Percentiles rank a stretch among this genome's conserved stretches.
Evolutionary conservation across 257 asterid species (phyloP).

Genomic region (Forsythia suspensa): DNA sequence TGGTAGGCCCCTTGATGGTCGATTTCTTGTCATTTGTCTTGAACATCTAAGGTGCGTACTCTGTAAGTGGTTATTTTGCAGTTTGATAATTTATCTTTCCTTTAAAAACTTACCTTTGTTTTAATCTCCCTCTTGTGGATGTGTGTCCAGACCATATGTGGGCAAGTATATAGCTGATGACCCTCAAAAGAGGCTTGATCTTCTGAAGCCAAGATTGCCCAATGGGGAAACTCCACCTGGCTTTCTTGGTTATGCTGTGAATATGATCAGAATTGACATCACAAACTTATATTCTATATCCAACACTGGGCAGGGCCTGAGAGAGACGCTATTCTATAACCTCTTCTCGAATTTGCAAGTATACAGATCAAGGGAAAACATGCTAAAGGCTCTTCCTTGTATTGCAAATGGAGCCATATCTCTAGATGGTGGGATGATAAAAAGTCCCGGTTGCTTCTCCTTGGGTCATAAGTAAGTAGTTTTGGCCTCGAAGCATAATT

Average conservation of each 20-base stretch:
- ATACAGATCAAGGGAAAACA: conserved; percentile 74
- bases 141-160: conserved; percentile 56
- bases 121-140: conserved; percentile 18
- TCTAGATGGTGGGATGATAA: conserved; percentile 83
- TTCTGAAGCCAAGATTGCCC: conserved; percentile 58
- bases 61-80: conserved; percentile 8
- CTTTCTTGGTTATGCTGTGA: conserved; percentile 92
- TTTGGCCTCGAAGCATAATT: conserved; percentile 6
- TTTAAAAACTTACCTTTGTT: conserved; percentile 4
- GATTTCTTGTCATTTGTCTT: conserved; percentile 67
- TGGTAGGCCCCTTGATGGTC: conserved; percentile 48
- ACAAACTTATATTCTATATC: conserved; percentile 39
- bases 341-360: conserved; percentile 80
- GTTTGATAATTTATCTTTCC: conserved; percentile 16
- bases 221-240: conserved; percentile 76
- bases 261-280: conserved; percentile 67
- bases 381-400: conserved; percentile 59
- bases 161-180: conserved; percentile 70
- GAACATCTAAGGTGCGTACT: conserved; percentile 53
- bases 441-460: conserved; percentile 41
- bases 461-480: conserved; percentile 58
- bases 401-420: conserved; percentile 72
- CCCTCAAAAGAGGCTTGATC: conserved; percentile 74
- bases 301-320: conserved; percentile 53
- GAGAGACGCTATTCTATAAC: conserved; percentile 84